Evolutionary conservation across 2,329 filamentous ascomycete species (phyloP), one percentile per base, ranked within the genome.

Genomic region (Claviceps maximensis): DNA sequence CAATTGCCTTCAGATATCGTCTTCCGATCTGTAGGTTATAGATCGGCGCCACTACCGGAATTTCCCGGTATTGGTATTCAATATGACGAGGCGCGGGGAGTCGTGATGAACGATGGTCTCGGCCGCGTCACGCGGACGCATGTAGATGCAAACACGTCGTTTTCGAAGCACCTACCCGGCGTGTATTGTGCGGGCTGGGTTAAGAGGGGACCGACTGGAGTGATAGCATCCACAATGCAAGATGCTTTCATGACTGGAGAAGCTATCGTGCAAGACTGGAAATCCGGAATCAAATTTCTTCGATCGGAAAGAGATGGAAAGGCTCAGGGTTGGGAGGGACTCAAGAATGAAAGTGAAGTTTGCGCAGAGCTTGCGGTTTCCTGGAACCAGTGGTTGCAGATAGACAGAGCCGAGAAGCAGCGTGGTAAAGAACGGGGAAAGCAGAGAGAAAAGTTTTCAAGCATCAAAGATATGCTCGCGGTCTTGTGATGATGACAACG

Each of bases 181-280:
- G 68, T 95, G 29, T 98, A 98, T 69, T 95, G 89, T 58, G 87
- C 91, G 17, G 93, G 93, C 0, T 98, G 93, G 93, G 89, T 96
- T 10, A 97, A 97, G 71, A 80, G 86, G 38, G 93, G 93, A 0
- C 91, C 93, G 0, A 96, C 89, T 0, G 93, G 93, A 2, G 90
- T 97, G 3, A 98, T 98, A 65, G 91, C 91, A 1, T 89, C 85
- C 31, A 98, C 93, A 0, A 95, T 98, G 89, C 81, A 86, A 55
- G 93, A 98, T 66, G 91, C 93, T 0, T 98, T 97, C 62, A 78
- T 80, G 9, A 95, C 89, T 0, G 93, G 83, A 1, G 90, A 96
- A 64, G 82, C 85, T 2, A 86, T 98, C 57, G 79, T 79, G 0
- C 71, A 78, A n/a, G 93, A 98, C 63, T 91, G 89, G 85, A 59